Evolutionary conservation across 208 protist genomes (phyloP).

Genomic region (Phytomonas sp.): DNA sequence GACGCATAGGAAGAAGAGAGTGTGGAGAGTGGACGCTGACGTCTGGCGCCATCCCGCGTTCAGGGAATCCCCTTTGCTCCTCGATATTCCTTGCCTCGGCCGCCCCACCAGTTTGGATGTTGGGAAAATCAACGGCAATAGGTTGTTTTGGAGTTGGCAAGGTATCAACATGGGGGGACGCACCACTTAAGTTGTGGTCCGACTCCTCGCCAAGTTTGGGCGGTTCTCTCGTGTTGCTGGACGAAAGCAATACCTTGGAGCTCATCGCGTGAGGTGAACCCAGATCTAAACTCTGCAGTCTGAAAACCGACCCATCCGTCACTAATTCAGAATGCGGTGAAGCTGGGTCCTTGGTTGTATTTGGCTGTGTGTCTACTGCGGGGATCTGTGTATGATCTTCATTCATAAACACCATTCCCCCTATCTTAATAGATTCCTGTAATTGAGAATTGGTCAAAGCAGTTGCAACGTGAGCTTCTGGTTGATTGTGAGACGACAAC

Average conservation of each 20-base stretch:
- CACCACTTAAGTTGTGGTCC: background rate
- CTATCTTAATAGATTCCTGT: background rate
- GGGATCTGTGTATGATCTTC: background rate
- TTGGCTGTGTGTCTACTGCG: background rate
- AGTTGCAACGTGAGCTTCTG: background rate
- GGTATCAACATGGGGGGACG: background rate
- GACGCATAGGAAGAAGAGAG: background rate
- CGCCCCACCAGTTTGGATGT: background rate
- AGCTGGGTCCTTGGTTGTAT: background rate
- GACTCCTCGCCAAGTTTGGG: background rate
- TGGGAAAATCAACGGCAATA: background rate
- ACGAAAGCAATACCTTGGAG: background rate
- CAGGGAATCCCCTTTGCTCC: background rate
- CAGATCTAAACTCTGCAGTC: background rate
- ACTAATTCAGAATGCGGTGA: background rate
- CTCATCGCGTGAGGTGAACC: background rate
- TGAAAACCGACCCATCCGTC: background rate
- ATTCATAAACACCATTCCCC: background rate
- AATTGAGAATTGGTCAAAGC: background rate
- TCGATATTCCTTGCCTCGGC: background rate
- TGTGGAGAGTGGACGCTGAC: background rate
- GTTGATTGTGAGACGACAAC: background rate
- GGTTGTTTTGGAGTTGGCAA: background rate
- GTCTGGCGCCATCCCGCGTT: background rate
- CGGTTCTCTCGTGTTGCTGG: background rate